Conservation (phyloP, 1,139 yeast genomes). For the Pichia kudriavzevii region DNA sequence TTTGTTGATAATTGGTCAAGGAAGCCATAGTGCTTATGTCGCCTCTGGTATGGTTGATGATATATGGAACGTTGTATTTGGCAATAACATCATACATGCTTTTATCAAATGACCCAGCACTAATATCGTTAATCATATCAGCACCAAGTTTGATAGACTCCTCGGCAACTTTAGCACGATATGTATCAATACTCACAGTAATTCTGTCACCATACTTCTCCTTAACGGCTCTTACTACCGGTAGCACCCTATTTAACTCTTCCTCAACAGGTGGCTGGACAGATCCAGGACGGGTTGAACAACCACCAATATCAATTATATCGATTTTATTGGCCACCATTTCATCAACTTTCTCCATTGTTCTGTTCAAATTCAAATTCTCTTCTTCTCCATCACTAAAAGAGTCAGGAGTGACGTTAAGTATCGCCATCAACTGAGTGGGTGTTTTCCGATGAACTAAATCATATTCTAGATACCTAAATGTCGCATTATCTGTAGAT, state of each 20-base stretch:
- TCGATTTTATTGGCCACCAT: conserved; percentile 44
- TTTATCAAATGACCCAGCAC: conserved; percentile 70
- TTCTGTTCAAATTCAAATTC: conserved; percentile 34
- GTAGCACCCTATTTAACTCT: conserved; percentile 60
- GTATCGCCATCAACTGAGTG: conserved; percentile 71
- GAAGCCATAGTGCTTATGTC: conserved; percentile 65
- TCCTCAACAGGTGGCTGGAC: conserved; percentile 44
- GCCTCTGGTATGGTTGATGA: conserved; percentile 83
- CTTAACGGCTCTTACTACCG: conserved; percentile 60
- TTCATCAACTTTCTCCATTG: conserved; percentile 36
- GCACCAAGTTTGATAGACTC: conserved; percentile 70
- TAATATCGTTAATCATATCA: conserved; percentile 84
- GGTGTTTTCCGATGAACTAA: conserved; percentile 28
- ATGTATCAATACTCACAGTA: conserved; percentile 76
- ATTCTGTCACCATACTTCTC: conserved; percentile 29
- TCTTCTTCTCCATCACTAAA: conserved; percentile 81
- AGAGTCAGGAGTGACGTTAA: conserved; percentile 90
- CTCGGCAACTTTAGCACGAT: conserved; percentile 66
- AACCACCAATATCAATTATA: conserved; percentile 88
- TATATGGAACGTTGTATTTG: conserved; percentile 63
- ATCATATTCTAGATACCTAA: conserved; percentile 36
- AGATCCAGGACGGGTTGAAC: conserved; percentile 84
- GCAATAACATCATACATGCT: conserved; percentile 63
- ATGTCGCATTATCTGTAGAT: conserved; percentile 7
- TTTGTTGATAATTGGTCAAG: conserved; percentile 43